These are phyloP conservation scores for Escallonia rubra DNA, from an alignment of 129 eudicot species.

Conservation along the genomic window DNA sequence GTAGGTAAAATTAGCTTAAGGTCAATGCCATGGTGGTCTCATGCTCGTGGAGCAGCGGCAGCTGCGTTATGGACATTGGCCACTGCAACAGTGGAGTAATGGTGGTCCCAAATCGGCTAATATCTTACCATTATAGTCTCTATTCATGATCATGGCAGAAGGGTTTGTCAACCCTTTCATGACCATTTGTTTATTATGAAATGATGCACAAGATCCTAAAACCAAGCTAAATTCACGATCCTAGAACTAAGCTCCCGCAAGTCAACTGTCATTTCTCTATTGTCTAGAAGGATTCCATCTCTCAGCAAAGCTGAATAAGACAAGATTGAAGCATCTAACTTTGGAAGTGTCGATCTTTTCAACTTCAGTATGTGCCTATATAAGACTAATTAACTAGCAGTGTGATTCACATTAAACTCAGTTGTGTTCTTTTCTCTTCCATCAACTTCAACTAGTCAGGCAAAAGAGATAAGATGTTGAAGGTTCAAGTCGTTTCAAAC, in stretches of 20 bases:
- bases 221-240: too few relatives aligned
- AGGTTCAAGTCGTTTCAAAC: slow-evolving; percentile 39
- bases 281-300: too few relatives aligned
- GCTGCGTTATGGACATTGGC: too few relatives aligned
- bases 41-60: slow-evolving; percentile 1
- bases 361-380: not conserved
- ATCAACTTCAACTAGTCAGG: not conserved
- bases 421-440: not conserved
- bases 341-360: not conserved
- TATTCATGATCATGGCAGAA: not conserved
- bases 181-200: too few relatives aligned
- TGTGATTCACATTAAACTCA: not conserved
- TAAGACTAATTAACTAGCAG: not conserved
- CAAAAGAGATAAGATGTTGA: slow-evolving; percentile 16
- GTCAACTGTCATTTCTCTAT: too few relatives aligned
- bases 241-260: too few relatives aligned
- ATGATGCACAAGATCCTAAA: not conserved
- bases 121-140: not conserved
- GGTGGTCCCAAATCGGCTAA: not conserved
- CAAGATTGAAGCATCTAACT: not conserved
- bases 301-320: not conserved
- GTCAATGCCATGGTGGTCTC: not conserved
- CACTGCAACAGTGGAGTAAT: not conserved
- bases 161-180: not conserved
- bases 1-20: not conserved